Evolutionary conservation across 768 basidiomycete genomes (phyloP).

Genomic region (Hydnomerulius pinastri): DNA sequence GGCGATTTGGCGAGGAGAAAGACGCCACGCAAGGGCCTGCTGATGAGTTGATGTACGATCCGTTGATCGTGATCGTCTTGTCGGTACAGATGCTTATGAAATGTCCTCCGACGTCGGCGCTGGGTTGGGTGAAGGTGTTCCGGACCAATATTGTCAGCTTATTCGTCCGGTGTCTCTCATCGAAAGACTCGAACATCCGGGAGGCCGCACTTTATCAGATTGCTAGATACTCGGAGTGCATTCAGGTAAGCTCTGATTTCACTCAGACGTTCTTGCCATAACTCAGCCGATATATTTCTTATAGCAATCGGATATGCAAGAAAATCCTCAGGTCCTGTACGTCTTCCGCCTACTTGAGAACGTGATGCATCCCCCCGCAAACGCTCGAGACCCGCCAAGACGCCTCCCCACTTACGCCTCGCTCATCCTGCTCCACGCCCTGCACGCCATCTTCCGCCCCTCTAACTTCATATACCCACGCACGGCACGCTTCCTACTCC

Average conservation of each 20-base stretch:
- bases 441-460: conserved; percentile 83
- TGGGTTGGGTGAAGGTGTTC: conserved; percentile 86
- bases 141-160: conserved; percentile 78
- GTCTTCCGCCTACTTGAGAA: conserved; percentile 51
- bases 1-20: conserved; percentile 45
- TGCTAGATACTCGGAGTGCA: conserved; percentile 53
- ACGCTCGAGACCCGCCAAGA: conserved; percentile 52
- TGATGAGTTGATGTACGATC: conserved; percentile 68
- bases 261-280: background rate
- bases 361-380: conserved; percentile 5
- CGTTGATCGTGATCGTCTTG: conserved; percentile 71
- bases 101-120: conserved; percentile 53
- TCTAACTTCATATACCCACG: no score
- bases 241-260: conserved; percentile 53
- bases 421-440: conserved; percentile 79
- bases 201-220: conserved; percentile 63
- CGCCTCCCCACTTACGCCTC: conserved; percentile 79
- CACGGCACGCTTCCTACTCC: no score
- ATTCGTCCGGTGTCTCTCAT: conserved; percentile 70
- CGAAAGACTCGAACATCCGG: conserved; percentile 61
- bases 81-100: conserved; percentile 66
- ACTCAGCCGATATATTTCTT: no score
- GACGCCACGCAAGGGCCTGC: conserved; percentile 21
- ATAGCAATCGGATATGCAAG: conserved; percentile 73
- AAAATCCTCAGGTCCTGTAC: conserved; percentile 71